Evolutionary conservation across 2,329 filamentous ascomycete genomes (phyloP).

Genomic region (Aureobasidium sp.): DNA sequence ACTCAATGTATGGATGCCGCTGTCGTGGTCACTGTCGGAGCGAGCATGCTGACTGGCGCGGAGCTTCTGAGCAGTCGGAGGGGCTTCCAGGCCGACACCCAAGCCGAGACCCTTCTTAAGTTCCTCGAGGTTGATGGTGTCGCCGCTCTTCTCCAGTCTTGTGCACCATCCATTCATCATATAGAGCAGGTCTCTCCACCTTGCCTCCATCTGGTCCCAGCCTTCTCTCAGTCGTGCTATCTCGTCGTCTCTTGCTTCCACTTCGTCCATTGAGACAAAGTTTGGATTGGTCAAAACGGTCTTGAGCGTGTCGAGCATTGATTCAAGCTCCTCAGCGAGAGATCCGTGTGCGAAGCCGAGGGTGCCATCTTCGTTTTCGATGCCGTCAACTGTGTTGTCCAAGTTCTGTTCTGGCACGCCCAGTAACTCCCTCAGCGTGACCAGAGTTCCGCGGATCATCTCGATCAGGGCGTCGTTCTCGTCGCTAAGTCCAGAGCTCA

Average conservation of each 20-base stretch:
- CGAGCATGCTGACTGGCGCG: not conserved
- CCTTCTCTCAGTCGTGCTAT: conserved; percentile 74
- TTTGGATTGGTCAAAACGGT: conserved; percentile 87
- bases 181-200: conserved; percentile 81
- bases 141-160: conserved; percentile 63
- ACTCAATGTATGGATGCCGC: not conserved
- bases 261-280: conserved; percentile 91
- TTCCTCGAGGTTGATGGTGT: conserved; percentile 55
- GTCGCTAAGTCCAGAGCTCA: conserved; percentile 76
- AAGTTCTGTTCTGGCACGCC: conserved; percentile 39
- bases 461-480: conserved; percentile 80
- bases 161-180: conserved; percentile 91
- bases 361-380: conserved; percentile 23
- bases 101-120: conserved; percentile 55
- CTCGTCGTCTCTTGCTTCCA: conserved; percentile 85
- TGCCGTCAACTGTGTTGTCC: conserved; percentile 19
- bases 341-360: conserved; percentile 52
- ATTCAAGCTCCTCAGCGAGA: conserved; percentile 64
- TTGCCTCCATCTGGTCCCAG: conserved; percentile 86
- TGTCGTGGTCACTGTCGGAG: not conserved
- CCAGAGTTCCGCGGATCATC: conserved; percentile 62
- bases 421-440: conserved; percentile 59
- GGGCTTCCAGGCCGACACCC: conserved; percentile 36
- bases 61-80: conserved; percentile 15
- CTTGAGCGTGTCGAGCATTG: conserved; percentile 70